Base-by-base conservation (phyloP, 441 rosid species). In the Bruguiera hainesii region DNA sequence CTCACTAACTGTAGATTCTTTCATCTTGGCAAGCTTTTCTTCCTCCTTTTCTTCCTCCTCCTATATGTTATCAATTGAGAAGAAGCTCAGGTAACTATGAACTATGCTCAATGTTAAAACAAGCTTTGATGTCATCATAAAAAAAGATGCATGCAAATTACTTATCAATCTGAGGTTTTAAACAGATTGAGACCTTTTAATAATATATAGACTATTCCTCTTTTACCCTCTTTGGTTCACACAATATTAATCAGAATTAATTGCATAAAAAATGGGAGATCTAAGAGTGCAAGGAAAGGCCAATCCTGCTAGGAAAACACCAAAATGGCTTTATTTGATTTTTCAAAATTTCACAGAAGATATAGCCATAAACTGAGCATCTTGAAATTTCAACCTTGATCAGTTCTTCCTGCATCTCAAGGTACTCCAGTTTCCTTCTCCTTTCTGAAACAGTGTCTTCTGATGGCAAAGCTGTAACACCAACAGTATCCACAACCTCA, bases 401-500 rank as follows among this genome's bases (percentile, higher is more conserved):
- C 60, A 86, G 73, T 75, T 91, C 94, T 80, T 94, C 99, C 85
- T 94, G 97, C 97, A 84, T 89, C 78, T 71, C 89, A 75, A 94
- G 94, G 82, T 81, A 94, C 79, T 94, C 97, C 78, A 94, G 58
- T 60, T 89, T 94, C 79, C 97, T 89, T 80, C 85, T 83, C 76
- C 98, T 83, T 75, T 88, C 97, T 67, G 98, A 91, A 72, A 94
- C 83, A 77, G 91, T 72, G 81, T 94, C 97, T 79, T 88, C 99
- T 42, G 99, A 91, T 68, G 97, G 90, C 79, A 91, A 81, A 65
- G 90, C 77, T 64, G 93, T 88, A 70, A 86, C 82, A 75, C 92
- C 92, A 76, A 94, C 91, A 60, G 94, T 94, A 83, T 82, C 98
- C 73, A 94, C 97, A 83, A 94, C 98, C 81, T 91, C 97, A 73